phyloP scores from a whole-genome alignment of 495 filamentous ascomycete species.

The Corynascus novoguineensis region DNA sequence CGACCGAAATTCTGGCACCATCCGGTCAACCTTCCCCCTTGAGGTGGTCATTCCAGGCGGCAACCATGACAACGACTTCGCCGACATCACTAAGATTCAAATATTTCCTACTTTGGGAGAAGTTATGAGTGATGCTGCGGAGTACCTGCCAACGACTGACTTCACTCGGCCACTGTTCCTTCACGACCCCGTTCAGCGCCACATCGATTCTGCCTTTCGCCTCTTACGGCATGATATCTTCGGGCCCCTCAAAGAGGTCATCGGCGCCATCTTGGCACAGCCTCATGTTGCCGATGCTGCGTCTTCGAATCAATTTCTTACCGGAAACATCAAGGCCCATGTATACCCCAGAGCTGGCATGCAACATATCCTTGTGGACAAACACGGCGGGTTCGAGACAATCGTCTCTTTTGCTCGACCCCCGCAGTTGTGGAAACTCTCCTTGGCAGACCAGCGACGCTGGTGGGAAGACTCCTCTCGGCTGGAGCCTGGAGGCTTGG shows the following conservation, averaged over 20 bases:
- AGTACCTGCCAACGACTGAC: constrained; percentile 58
- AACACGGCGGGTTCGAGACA: constrained; percentile 43
- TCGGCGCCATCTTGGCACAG: constrained; percentile 36
- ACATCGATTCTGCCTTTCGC: constrained; percentile 66
- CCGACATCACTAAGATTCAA: constrained; percentile 40
- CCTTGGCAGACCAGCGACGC: constrained; percentile 36
- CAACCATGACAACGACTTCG: constrained; percentile 16
- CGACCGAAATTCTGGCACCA: no score
- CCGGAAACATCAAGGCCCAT: constrained; percentile 24
- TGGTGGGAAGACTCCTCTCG: constrained; percentile 59
- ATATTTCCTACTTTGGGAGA: constrained; percentile 62
- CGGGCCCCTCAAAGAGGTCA: constrained; percentile 54
- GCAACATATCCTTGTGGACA: constrained; percentile 34
- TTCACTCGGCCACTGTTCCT: constrained; percentile 46
- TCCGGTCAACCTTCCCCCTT: constrained; percentile 12
- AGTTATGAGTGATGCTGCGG: constrained; percentile 44
- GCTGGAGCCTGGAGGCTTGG: constrained; percentile 50
- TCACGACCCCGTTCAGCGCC: constrained; percentile 44
- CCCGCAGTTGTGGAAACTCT: constrained; percentile 24
- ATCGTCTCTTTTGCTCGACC: constrained; percentile 49
- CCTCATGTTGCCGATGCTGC: constrained; percentile 6
- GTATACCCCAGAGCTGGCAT: constrained; percentile 39
- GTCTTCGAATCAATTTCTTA: neutral
- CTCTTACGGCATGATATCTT: constrained; percentile 61
- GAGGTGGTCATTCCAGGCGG: constrained; percentile 4